phyloP scores from a whole-genome alignment of 306 rosid genomes.

The Prosopis cineraria region DNA sequence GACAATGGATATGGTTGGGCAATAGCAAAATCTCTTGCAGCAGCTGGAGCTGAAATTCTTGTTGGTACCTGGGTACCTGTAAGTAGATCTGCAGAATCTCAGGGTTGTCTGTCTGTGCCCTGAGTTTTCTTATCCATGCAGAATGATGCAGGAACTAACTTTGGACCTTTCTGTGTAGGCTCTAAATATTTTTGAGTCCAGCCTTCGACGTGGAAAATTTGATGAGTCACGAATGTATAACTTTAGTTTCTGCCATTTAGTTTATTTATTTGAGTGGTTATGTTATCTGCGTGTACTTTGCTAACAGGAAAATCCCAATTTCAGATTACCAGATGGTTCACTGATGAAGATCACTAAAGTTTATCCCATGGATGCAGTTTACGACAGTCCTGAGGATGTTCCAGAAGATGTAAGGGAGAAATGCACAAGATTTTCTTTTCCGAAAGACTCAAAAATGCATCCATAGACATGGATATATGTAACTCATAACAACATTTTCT shows the following conservation, averaged over 20 bases:
- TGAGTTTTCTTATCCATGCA: not conserved
- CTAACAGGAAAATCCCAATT: constrained; percentile 37
- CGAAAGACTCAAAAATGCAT: not conserved
- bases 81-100: constrained; percentile 42
- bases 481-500: not conserved
- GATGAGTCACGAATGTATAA: constrained; percentile 82
- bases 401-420: constrained; percentile 83
- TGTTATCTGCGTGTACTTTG: constrained; percentile 16
- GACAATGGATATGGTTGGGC: constrained; percentile 99
- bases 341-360: constrained; percentile 87
- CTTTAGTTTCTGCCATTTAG: constrained; percentile 10
- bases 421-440: not conserved
- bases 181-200: constrained; percentile 91
- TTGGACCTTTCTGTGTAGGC: constrained; percentile 55
- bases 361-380: constrained; percentile 95
- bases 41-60: constrained; percentile 96
- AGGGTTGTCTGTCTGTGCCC: not conserved
- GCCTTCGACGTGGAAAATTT: constrained; percentile 90
- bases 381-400: constrained; percentile 83
- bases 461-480: not conserved
- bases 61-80: constrained; percentile 99
- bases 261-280: constrained; percentile 20
- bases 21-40: constrained; percentile 98
- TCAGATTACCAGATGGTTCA: constrained; percentile 90
- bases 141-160: constrained; percentile 35